Conservation (phyloP, 2,329 filamentous ascomycete genomes). For the Pleomassaria siparia region DNA sequence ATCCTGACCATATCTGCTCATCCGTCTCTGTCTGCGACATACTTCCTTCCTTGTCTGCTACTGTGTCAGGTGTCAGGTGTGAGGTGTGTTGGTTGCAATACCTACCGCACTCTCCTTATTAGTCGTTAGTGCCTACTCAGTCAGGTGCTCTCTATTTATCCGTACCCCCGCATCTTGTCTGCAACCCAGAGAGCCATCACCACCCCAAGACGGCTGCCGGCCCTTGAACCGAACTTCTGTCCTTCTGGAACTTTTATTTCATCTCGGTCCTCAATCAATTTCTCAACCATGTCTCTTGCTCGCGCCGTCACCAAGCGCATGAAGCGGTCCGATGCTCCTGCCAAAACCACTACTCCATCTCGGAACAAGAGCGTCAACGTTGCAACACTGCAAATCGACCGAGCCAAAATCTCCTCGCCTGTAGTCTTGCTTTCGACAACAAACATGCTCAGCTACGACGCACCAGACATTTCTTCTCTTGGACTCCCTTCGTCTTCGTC, state of each 20-base stretch:
- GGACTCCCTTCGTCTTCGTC: conserved; percentile 51
- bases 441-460: conserved; percentile 94
- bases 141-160: conserved; percentile 33
- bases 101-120: no score
- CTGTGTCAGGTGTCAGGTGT: conserved; percentile 17
- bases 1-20: conserved; percentile 21
- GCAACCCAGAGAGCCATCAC: conserved; percentile 22
- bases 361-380: conserved; percentile 52
- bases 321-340: conserved; percentile 58
- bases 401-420: conserved; percentile 81
- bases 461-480: conserved; percentile 70
- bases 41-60: conserved; percentile 5
- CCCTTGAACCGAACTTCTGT: conserved; percentile 27
- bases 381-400: conserved; percentile 51
- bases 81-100: no score
- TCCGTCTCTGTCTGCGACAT: conserved; percentile 26
- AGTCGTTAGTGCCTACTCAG: conserved; percentile 8
- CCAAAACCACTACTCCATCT: conserved; percentile 26
- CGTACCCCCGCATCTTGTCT: conserved; percentile 38
- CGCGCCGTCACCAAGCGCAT: conserved; percentile 71
- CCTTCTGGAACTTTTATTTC: conserved; percentile 26
- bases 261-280: conserved; percentile 34
- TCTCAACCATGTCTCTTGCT: conserved; percentile 59
- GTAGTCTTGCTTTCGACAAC: conserved; percentile 89
- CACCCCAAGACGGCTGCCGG: conserved; percentile 30